Evolutionary conservation across 2,329 filamentous ascomycete genomes (phyloP).

Genomic region (Chaetoscypha palmicola): DNA sequence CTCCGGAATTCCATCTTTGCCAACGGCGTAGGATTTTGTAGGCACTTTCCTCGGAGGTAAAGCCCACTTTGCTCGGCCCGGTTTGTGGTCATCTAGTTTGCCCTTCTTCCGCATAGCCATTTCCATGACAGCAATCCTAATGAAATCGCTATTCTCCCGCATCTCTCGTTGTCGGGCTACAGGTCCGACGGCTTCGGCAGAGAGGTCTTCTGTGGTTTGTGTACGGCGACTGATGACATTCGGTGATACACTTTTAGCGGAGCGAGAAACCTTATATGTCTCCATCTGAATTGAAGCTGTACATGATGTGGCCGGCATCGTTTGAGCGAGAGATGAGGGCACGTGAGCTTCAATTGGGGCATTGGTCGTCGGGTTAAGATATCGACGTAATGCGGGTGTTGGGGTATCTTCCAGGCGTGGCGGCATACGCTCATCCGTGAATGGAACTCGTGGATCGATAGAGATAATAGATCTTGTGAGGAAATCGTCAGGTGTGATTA

Average conservation of each 20-base stretch:
- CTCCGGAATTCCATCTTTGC: constrained; percentile 50
- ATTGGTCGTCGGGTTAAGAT: constrained; percentile 56
- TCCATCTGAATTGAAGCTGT: constrained; percentile 67
- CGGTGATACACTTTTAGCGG: constrained; percentile 34
- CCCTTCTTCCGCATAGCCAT: constrained; percentile 63
- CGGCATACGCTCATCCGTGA: constrained; percentile 60
- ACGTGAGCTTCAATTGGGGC: constrained; percentile 38
- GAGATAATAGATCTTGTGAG: constrained; percentile 61
- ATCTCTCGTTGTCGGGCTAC: constrained; percentile 56
- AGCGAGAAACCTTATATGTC: constrained; percentile 47
- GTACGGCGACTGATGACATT: constrained; percentile 27
- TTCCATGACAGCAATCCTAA: constrained; percentile 64
- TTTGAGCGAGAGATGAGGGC: constrained; percentile 30
- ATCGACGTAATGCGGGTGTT: constrained; percentile 58
- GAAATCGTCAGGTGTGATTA: constrained; percentile 59
- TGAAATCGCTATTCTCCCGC: constrained; percentile 64
- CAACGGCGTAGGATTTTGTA: constrained; percentile 48
- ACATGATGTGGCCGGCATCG: constrained; percentile 38
- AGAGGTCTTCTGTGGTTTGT: constrained; percentile 26
- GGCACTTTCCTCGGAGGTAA: constrained; percentile 56
- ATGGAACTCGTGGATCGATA: constrained; percentile 59
- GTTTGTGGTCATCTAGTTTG: constrained; percentile 58
- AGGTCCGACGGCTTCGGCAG: constrained; percentile 34
- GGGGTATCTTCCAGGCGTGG: constrained; percentile 56
- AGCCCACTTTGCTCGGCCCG: constrained; percentile 61